Base-by-base conservation (phyloP, 2,329 filamentous ascomycete species). In the Pseudopithomyces chartarum region DNA sequence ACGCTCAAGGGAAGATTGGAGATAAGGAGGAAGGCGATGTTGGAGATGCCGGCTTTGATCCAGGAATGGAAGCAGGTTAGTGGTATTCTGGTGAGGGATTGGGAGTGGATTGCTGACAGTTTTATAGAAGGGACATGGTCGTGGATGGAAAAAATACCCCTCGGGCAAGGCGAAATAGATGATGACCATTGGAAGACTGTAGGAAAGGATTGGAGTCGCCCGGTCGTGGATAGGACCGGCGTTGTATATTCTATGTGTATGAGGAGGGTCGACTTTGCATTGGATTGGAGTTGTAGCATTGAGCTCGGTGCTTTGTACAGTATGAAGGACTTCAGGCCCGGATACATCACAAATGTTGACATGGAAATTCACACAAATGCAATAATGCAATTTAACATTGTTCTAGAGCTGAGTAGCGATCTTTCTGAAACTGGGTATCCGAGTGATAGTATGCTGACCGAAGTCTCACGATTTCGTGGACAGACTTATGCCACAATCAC, bases 1-100 rank as follows among this genome's bases (percentile, higher is more conserved):
- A 90, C 89, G 70, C 81, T 97, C 81, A 88, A 90, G 79, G 82
- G 85, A 59, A 87, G 88, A 82, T 87, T 98, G 84, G 92, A 97
- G 76, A 87, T 90, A 80, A 88, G 92, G 79, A 90, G 90, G 84
- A 85, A 91, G 77, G 95, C 95, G 57, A 97, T 98, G 91, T 78
- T 96, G 81, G 88, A 89, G 58, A 99, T 99, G 95, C 92, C 94
- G 62, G 87, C 89, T 71, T 85, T 98, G 81, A 91, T 99, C 75
- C 86, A 90, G 77, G 84, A 90, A 76, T 99, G 94, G 95, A 97
- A 97, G 80, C 88, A 90, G 86, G 91, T 95, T 81, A 75, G 87
- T 65, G 49, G 34, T 17, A 12, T 17, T 12, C 2, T 5, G 39
- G 48, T 54, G 63, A 57, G 57, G 10, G 6, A 43, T 50, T 39